A percentile compares a stretch with the other conserved stretches of the same genome.
phyloP scores from a whole-genome alignment of 495 filamentous ascomycete genomes.

The Cenococcum geophilum region DNA sequence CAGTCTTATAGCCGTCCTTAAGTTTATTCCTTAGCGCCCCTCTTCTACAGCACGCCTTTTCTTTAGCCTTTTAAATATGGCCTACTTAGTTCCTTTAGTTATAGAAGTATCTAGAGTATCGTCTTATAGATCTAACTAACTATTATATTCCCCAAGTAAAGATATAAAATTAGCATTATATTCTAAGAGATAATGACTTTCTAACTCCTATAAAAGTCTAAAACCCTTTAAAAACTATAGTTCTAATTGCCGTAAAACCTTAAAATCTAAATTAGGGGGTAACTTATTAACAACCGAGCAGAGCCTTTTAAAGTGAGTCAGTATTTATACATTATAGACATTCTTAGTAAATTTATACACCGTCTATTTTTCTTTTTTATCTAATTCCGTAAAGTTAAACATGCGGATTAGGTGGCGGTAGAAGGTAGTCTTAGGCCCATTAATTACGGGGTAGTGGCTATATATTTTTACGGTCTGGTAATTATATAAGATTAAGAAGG shows the following conservation, averaged over 20 bases:
- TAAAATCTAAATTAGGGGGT: conserved; percentile 17
- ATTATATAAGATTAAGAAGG: conserved; percentile 48
- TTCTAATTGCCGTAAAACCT: conserved; percentile 3
- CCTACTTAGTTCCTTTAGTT: background rate
- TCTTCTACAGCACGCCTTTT: too few relatives aligned
- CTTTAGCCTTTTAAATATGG: too few relatives aligned
- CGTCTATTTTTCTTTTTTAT: conserved; percentile 38
- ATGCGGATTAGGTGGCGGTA: conserved; percentile 33
- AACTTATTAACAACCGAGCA: conserved; percentile 20
- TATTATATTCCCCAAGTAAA: background rate
- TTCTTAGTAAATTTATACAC: conserved; percentile 31
- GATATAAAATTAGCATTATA: background rate
- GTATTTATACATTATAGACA: conserved; percentile 27
- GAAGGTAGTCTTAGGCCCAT: conserved; percentile 24
- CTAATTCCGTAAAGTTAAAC: conserved; percentile 35
- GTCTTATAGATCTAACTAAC: conserved; percentile 3
- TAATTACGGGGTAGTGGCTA: conserved; percentile 22
- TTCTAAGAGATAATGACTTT: background rate
- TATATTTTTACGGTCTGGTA: conserved; percentile 37
- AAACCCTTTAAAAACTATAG: background rate
- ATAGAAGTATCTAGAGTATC: conserved; percentile 12
- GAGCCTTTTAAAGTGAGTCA: conserved; percentile 27
- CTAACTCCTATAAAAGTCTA: background rate
- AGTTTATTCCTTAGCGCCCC: too few relatives aligned
- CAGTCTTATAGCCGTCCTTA: too few relatives aligned